Conservation (phyloP, 139 green algal genomes). For the Auxenochlorella protothecoides region DNA sequence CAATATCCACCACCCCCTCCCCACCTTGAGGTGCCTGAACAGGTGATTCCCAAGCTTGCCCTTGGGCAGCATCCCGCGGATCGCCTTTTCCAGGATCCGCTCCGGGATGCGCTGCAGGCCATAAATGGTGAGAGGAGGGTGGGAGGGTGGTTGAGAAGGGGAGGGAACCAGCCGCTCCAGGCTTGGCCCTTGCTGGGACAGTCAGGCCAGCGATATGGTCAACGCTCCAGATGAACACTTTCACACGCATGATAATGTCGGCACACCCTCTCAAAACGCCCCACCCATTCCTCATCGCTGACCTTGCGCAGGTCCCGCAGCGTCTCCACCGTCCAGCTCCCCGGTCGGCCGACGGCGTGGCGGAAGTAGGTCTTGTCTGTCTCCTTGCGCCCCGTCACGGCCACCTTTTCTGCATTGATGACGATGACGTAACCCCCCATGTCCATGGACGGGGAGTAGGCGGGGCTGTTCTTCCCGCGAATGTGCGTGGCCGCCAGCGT, state of each 20-base stretch:
- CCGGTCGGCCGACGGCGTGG: constrained; percentile 72
- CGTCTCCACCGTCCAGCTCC: constrained; percentile 58
- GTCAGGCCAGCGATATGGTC: too few species aligned
- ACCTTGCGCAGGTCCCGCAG: constrained; percentile 60
- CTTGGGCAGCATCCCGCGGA: constrained; percentile 98
- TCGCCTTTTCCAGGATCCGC: constrained; percentile 93
- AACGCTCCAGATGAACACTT: too few species aligned
- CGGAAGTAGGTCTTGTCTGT: constrained; percentile 86
- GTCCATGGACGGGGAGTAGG: constrained; percentile 89
- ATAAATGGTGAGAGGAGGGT: neutral
- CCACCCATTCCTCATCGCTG: neutral
- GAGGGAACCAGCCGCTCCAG: too few species aligned
- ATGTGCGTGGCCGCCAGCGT: constrained; percentile 75
- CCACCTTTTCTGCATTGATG: constrained; percentile 91
- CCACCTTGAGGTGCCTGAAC: constrained; percentile 87
- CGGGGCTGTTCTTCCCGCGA: constrained; percentile 79
- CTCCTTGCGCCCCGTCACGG: constrained; percentile 83
- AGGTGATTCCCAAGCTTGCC: constrained; percentile 71
- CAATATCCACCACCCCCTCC: too few species aligned
- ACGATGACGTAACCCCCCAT: constrained; percentile 95
- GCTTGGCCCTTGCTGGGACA: too few species aligned
- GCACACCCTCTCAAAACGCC: neutral
- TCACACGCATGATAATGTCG: too few species aligned
- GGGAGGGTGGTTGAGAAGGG: too few species aligned
- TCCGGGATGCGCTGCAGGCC: constrained; percentile 77